phyloP scores from a whole-genome alignment of 441 rosid genomes.

The Erodium trifolium region DNA sequence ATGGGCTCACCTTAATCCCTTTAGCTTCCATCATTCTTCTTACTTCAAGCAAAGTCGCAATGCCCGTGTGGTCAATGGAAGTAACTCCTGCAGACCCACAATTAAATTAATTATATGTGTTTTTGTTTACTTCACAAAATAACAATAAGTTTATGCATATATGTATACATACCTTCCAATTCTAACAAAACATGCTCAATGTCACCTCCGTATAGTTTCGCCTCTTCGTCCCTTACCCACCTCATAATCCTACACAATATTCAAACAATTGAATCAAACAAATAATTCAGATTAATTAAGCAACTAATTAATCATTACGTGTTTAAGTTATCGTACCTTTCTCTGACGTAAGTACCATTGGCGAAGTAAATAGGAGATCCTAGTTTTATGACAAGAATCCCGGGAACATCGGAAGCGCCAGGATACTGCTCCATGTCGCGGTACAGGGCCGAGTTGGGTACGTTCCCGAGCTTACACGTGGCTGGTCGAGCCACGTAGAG shows the following conservation, averaged over 20 bases:
- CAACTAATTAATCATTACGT: no score
- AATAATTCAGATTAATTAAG: no score
- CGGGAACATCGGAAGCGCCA: constrained; percentile 28
- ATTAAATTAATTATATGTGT: neutral
- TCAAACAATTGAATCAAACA: neutral
- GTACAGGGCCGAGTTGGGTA: constrained; percentile 43
- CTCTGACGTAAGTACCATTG: constrained; percentile 57
- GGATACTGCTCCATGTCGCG: constrained; percentile 75
- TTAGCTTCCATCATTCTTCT: constrained; percentile 36
- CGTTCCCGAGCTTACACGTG: constrained; percentile 54
- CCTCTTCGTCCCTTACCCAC: constrained; percentile 50
- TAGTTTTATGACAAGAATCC: constrained; percentile 54
- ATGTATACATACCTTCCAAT: constrained; percentile 40
- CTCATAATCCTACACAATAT: constrained; percentile 40
- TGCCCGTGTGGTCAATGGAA: constrained; percentile 64
- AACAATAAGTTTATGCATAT: neutral
- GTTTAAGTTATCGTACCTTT: constrained; percentile 33
- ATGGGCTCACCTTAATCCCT: constrained; percentile 39
- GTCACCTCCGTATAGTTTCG: constrained; percentile 16
- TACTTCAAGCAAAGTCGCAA: constrained; percentile 51
- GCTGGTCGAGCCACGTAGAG: constrained; percentile 74
- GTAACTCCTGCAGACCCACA: constrained; percentile 44
- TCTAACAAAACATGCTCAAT: constrained; percentile 61
- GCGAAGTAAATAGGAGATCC: constrained; percentile 90
- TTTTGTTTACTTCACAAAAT: neutral